A percentile compares a stretch with the other conserved stretches of the same genome.
Conservation (phyloP, 768 basidiomycete species). For the Kwoniella sp. region DNA sequence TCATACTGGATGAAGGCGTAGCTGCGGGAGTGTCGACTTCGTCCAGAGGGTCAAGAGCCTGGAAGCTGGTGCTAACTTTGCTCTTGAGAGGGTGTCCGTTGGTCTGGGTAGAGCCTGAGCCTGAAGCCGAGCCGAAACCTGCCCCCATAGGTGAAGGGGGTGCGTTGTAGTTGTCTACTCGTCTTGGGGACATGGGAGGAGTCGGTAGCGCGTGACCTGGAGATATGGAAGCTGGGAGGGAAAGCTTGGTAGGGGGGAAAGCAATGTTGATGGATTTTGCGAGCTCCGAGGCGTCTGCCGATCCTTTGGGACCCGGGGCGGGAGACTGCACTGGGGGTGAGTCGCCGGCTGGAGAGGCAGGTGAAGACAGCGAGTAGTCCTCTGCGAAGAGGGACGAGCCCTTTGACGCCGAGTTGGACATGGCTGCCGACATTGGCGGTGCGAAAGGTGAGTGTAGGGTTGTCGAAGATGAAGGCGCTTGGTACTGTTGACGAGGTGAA, state of each 20-base stretch:
- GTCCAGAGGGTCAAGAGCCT: constrained; percentile 23
- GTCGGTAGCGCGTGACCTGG: constrained; percentile 14
- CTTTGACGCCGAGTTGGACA: constrained; percentile 23
- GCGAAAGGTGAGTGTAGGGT: background rate
- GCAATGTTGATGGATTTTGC: constrained; percentile 19
- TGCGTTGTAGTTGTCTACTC: constrained; percentile 13
- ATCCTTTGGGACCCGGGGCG: constrained; percentile 6
- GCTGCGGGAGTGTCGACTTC: constrained; percentile 13
- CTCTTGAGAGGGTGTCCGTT: background rate
- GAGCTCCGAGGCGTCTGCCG: background rate
- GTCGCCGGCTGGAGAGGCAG: constrained; percentile 8
- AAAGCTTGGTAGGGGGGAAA: constrained; percentile 14
- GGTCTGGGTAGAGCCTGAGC: background rate
- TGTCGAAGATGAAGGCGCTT: background rate
- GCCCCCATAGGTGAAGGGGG: constrained; percentile 7
- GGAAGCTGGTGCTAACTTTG: constrained; percentile 13
- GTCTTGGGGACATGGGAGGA: constrained; percentile 21
- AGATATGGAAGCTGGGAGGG: constrained; percentile 15
- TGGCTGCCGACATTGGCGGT: constrained; percentile 13
- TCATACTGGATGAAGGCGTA: constrained; percentile 14
- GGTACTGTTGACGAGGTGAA: background rate
- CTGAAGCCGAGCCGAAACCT: background rate
- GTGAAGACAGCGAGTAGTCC: constrained; percentile 46
- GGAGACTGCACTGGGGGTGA: background rate
- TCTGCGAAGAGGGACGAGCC: constrained; percentile 42